Evolutionary conservation across 768 basidiomycete genomes (phyloP), one percentile per base, ranked within the genome.

Genomic region (Paxillus rubicundulus): DNA sequence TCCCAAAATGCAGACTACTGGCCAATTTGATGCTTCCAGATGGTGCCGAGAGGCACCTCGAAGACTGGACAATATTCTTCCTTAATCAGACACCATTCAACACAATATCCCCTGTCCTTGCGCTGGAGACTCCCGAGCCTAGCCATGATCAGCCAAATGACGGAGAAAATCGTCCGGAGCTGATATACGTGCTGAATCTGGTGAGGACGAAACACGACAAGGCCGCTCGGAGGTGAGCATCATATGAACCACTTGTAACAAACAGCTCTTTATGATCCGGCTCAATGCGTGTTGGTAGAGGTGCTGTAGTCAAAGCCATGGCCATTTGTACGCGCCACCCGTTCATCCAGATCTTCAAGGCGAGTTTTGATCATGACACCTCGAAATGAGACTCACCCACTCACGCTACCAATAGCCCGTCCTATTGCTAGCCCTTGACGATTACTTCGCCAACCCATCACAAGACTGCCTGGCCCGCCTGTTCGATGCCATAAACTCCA

Each of bases 21-120:
- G 97, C 97, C 4, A 96, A 96, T 74, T 81, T 96, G 54, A 99
- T 99, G 97, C 81, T 99, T 18, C 97, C 97, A 10, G 97, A 99
- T 69, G 97, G 97, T 6, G 97, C 94, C 28, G 96, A 99, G 72
- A 84, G 88, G 46, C 90, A 96, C 55, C 73, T 88, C 20, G 92
- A 96, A 67, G 97, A 98, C 71, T 98, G 95, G 95, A 98, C 97
- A 5, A 85, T 98, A 40, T 99, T 99, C 79, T 97, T 96, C 70
- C 81, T 99, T 52, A 98, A 98, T 66, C 97, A 98, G 71, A 92
- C 90, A 0, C 78, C 86, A 0, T 89, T 87, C 72, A 93, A 94
- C 64, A 86, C 85, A 16, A 91, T 96, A 57, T 82, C 86, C 2
- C 89, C 92, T 6, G 81, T 93, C 14, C 77, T 95, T 38, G 84